These are phyloP conservation scores for Parathielavia appendiculata DNA, from an alignment of 495 filamentous ascomycete species.

Conservation along the genomic window DNA sequence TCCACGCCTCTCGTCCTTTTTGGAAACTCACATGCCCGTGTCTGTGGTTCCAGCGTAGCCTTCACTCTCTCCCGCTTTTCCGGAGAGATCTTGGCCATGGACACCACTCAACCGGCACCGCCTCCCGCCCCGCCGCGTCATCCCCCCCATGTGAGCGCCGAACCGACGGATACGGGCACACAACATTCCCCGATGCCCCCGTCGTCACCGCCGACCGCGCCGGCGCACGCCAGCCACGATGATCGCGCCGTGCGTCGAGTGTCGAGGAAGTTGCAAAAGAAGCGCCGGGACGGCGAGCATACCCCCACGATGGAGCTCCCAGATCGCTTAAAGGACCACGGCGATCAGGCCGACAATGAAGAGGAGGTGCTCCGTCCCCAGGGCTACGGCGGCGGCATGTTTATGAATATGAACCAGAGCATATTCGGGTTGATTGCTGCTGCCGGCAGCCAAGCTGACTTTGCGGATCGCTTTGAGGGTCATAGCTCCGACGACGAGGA, in stretches of 20 bases:
- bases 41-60: not conserved
- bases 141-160: not conserved
- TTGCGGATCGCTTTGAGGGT: constrained; percentile 74
- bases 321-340: constrained; percentile 68
- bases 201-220: constrained; percentile 14
- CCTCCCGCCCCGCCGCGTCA: not conserved
- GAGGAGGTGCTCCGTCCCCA: constrained; percentile 71
- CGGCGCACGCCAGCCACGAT: constrained; percentile 20
- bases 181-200: constrained; percentile 6
- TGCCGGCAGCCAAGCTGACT: constrained; percentile 75
- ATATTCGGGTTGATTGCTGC: constrained; percentile 91
- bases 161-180: constrained; percentile 2
- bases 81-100: not conserved
- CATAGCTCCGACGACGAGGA: constrained; percentile 71
- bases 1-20: not conserved
- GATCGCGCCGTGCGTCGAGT: constrained; percentile 30
- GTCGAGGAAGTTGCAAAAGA: constrained; percentile 56
- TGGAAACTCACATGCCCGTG: not conserved
- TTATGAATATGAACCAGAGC: constrained; percentile 84
- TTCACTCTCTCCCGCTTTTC: not conserved
- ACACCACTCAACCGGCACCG: not conserved
- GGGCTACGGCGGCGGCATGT: constrained; percentile 42
- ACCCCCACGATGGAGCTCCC: constrained; percentile 66
- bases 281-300: constrained; percentile 47
- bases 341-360: constrained; percentile 52